These are phyloP conservation scores for Clarireedia hainanense DNA, from an alignment of 2,329 filamentous ascomycete species.

Conservation along the genomic window DNA sequence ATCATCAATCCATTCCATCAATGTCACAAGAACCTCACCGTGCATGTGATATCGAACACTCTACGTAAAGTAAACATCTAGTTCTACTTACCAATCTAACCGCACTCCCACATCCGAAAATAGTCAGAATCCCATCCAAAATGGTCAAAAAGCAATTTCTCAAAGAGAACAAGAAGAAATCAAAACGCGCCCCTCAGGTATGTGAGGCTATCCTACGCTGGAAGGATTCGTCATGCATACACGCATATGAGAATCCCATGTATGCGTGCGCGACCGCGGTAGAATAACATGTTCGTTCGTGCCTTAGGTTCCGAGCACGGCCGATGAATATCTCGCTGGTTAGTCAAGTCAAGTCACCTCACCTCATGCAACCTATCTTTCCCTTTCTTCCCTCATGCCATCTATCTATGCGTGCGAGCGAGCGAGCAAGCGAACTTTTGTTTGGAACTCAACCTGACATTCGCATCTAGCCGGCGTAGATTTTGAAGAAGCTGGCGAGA, in stretches of 20 bases:
- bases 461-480: constrained; percentile 49
- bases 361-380: no score
- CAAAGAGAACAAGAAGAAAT: constrained; percentile 35
- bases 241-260: neutral
- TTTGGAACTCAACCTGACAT: constrained; percentile 9
- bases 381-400: no score
- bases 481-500: constrained; percentile 63
- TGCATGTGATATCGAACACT: no score
- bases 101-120: no score
- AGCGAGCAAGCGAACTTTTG: no score
- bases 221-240: neutral
- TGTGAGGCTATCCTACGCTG: no score
- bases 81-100: no score
- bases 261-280: no score
- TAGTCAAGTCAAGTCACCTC: constrained; percentile 12
- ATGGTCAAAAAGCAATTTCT: constrained; percentile 30
- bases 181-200: constrained; percentile 25
- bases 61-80: no score
- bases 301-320: constrained; percentile 45
- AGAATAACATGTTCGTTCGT: neutral
- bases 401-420: no score
- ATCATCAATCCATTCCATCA: no score
- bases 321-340: constrained; percentile 61
- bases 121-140: neutral
- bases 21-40: no score